Base-by-base conservation (phyloP, 495 filamentous ascomycete species). In the Penicillium goetzii region DNA sequence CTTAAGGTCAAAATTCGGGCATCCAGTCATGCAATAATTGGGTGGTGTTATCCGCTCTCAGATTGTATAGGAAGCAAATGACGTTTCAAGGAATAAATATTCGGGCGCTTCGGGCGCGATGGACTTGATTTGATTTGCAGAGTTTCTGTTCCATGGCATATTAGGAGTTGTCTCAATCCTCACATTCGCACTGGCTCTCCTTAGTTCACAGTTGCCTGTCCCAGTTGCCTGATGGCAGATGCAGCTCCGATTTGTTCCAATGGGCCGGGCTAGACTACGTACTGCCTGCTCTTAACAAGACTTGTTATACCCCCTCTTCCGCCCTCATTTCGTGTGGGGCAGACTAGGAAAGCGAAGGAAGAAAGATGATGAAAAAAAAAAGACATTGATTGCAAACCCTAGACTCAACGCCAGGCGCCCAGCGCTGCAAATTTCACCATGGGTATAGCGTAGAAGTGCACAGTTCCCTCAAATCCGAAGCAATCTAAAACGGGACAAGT, bases 361-460 rank as follows among this genome's bases (percentile, higher is more conserved):
- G 43, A 14, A 47, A 47, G 10, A 25, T 12, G 25, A 30, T 51
- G 12, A 7, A 26, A 49, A 8, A 8, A 51, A 30, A 51, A 28
- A 30, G 14, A 28, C 15, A 34, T 1, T 19, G n/a, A 7, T 38
- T 41, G 10, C 33, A 28, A 41, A 19, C 17, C 25, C 40, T 34
- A 26, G 26, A 34, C 19, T 9, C 62, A 63, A 66, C 67, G 61
- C 67, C 64, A 41, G 57, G 63, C 64, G 59, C 64, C 69, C 60
- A 59, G 64, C 60, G 51, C 61, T 67, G 59, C 69, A 40, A 57
- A 67, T 65, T 58, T 63, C 58, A 60, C 66, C 62, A 68, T 69
- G 66, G 67, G 64, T 72, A 72, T 69, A 69, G 62, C 49, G 58
- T 63, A 62, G 60, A 63, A 65, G 62, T 63, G 65, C 41, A 68